Evolutionary conservation across 148 eudicot genomes (phyloP), one percentile per base, ranked within the genome.

Genomic region (Cornus controversa): DNA sequence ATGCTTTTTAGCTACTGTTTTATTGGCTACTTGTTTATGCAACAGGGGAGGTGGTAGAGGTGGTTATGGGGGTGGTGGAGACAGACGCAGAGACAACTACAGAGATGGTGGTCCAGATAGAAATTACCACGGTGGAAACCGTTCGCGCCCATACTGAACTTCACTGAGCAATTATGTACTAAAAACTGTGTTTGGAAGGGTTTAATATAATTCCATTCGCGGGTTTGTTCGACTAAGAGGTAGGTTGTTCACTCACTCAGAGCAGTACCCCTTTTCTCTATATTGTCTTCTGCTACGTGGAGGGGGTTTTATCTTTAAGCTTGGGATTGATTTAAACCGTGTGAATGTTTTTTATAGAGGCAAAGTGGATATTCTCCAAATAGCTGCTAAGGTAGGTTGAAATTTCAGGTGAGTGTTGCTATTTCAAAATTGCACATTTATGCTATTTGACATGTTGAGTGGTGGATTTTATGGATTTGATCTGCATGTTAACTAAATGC

Each of bases 351-450:
- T 86, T 94, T 87, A 87, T 94, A 92, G 96, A 91, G 91, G 87
- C 92, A 84, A 40, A 87, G 90, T 87, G 93, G 95, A 93, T 88
- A 84, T 77, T 85, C 89, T 85, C 85, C 88, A 85, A 86, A 86
- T 89, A 90, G 98, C 97, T 88, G 97, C 90, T 85, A 90, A 83
- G 90, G 87, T 91, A 89, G 92, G 85, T 87, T 89, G 86, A 86
- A 79, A 86, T 81, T 84, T 91, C 98, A 94, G 98, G 98, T 94
- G 95, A 94, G 97, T 92, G 93, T 84, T 86, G 84, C 89, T 83
- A 68, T 78, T 75, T 80, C 66, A 77, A 60, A 76, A 65, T 77
- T 28, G 58, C 75, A 70, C 64, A 42, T 34, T 22, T 75, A 42
- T 37, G 53, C 53, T 40, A 22, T 60, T n/a, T 18, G 64, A 60